Base-by-base conservation (phyloP, 176 grass and related monocot genomes). In the Saccharum officinarum region DNA sequence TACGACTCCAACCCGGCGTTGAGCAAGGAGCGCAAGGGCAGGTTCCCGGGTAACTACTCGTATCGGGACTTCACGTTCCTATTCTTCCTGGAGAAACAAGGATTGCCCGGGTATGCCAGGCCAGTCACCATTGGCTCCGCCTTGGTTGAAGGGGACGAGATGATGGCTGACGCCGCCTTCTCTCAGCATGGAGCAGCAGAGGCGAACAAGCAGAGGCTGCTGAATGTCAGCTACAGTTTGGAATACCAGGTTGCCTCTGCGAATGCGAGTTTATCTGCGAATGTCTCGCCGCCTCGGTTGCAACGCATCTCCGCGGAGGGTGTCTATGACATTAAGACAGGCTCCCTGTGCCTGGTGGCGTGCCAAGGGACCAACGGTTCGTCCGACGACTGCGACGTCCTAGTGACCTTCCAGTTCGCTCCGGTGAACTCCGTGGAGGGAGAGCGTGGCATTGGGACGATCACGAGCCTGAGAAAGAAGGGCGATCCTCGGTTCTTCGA, bases 21-120 rank as follows among this genome's bases (percentile, higher is more conserved):
- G 73, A 36, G 73, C 47, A 55, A 20, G 47, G 47, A 55, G 73
- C 33, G 46, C 47, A 76, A 38, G 47, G 73, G 73, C 73, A 57
- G 30, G 30, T 76, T 76, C 73, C 49, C 73, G 0, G 31, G 47
- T 0, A 76, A 76, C 73, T n/a, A 36, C 73, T 57, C 73, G 30
- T 57, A 37, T 0, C 1, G 31, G 17, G 49, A 76, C 47, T 57
- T 76, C 49, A 11, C 2, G 17, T 76, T 76, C 18, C 0, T 0
- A 0, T 76, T 76, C 73, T 22, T 9, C 18, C 10, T 55, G 17
- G 36, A 8, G 49, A 37, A 57, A n/a, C 49, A 37, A 1, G 47
- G 47, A 11, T 6, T 11, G 14, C 1, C 9, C 30, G 73, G 73
- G 49, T 38, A 55, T 17, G 73, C 73, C 16, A 14, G 17, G 30